Conservation (phyloP, 768 basidiomycete species). For the Leucosporidium creatinivorum region DNA sequence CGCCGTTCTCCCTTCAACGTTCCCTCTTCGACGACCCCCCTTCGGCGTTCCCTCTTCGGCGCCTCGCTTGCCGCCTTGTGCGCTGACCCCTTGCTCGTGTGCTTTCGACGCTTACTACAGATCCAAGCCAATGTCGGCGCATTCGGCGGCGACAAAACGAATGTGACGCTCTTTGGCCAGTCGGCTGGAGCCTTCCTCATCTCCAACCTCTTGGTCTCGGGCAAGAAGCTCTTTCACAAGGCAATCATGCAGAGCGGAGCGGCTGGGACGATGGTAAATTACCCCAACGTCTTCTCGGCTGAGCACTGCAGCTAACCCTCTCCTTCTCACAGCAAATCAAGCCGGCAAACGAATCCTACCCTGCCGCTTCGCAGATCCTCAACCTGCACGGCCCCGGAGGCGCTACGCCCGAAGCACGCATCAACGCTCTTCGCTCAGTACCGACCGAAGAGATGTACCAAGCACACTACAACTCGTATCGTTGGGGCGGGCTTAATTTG, state of each 20-base stretch:
- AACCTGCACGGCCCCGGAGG: neutral
- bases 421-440: constrained; percentile 11
- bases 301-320: neutral
- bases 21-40: no score
- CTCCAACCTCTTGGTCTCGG: constrained; percentile 36
- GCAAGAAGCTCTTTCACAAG: constrained; percentile 18
- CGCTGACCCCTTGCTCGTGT: no score
- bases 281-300: neutral
- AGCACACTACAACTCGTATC: constrained; percentile 16
- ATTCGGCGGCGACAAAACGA: constrained; percentile 43
- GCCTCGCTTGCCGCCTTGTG: no score
- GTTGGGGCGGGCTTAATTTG: neutral
- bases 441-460: neutral
- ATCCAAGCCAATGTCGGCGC: constrained; percentile 38
- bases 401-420: neutral
- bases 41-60: no score
- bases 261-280: constrained; percentile 18
- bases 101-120: no score
- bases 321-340: neutral
- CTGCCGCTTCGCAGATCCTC: constrained; percentile 15
- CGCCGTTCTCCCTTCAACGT: no score
- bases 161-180: constrained; percentile 55
- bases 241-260: constrained; percentile 28
- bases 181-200: constrained; percentile 51
- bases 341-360: constrained; percentile 14